A percentile compares a stretch with the other conserved stretches of the same genome.
Evolutionary conservation across 495 filamentous ascomycete genomes (phyloP).

Genomic region (Talaromyces borbonicus): DNA sequence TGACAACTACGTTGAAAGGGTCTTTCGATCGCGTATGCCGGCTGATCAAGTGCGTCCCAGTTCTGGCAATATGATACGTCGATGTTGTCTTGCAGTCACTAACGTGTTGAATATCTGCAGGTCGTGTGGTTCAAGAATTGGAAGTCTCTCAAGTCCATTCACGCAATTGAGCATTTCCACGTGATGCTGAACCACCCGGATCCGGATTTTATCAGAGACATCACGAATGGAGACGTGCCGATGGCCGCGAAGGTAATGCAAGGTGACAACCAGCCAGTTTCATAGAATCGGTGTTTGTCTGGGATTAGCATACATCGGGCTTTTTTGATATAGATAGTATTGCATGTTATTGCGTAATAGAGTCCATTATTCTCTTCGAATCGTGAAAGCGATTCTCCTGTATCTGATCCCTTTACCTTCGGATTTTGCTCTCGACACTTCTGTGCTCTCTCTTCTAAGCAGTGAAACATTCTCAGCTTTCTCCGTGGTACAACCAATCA

Average conservation of each 20-base stretch:
- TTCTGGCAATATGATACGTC: background rate
- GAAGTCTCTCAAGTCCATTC: slow-evolving; percentile 66
- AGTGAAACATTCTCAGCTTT: no score
- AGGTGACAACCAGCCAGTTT: background rate
- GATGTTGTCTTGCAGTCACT: background rate
- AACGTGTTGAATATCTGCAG: slow-evolving; percentile 19
- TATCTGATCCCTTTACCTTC: no score
- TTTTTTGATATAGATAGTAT: background rate
- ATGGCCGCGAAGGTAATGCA: slow-evolving; percentile 24
- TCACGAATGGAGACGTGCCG: slow-evolving; percentile 68
- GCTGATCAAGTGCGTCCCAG: slow-evolving; percentile 29
- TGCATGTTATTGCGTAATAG: no score
- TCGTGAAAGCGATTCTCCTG: no score
- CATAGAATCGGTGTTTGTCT: background rate
- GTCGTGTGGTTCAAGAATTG: slow-evolving; percentile 91
- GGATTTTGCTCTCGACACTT: no score
- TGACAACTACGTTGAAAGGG: slow-evolving; percentile 53
- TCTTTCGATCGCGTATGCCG: slow-evolving; percentile 44
- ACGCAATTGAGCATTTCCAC: slow-evolving; percentile 91
- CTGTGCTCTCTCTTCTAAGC: no score
- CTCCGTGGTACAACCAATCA: no score
- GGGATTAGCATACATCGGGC: background rate
- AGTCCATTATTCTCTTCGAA: no score
- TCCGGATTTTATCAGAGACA: slow-evolving; percentile 52
- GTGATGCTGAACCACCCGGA: slow-evolving; percentile 78